A percentile compares a stretch with the other conserved stretches of the same genome.
These are phyloP conservation scores for Cystobasidium pallidum DNA, from an alignment of 1,284 basidiomycete genomes.

Conservation along the genomic window DNA sequence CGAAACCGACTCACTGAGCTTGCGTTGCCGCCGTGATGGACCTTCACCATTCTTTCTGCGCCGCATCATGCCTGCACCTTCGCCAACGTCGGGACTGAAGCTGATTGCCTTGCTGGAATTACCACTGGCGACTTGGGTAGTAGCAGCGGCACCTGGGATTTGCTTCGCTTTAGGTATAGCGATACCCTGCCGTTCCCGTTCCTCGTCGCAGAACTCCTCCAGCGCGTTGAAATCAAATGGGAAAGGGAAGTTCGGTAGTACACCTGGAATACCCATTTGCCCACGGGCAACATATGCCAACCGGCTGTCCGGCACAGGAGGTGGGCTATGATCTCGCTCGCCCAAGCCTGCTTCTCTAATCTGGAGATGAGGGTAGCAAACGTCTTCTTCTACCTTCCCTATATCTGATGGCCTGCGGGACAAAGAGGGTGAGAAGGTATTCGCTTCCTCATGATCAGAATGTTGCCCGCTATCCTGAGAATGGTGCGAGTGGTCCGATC, in stretches of 20 bases:
- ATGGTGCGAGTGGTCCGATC: constrained; percentile 22
- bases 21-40: constrained; percentile 68
- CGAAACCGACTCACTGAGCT: constrained; percentile 76
- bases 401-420: constrained; percentile 37
- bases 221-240: constrained; percentile 75
- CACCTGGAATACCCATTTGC: constrained; percentile 49
- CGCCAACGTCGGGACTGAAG: constrained; percentile 55
- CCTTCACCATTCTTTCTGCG: constrained; percentile 49
- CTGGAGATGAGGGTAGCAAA: constrained; percentile 45
- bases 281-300: constrained; percentile 30
- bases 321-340: constrained; percentile 20
- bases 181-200: constrained; percentile 63
- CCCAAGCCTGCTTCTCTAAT: constrained; percentile 42
- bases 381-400: constrained; percentile 45
- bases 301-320: constrained; percentile 15
- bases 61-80: constrained; percentile 46
- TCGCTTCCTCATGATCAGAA: constrained; percentile 42
- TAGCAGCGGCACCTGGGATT: neutral
- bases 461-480: constrained; percentile 15
- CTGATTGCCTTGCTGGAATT: constrained; percentile 23
- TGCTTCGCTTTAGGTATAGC: constrained; percentile 58
- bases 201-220: constrained; percentile 76
- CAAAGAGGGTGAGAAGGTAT: constrained; percentile 47
- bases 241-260: constrained; percentile 52
- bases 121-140: constrained; percentile 36